Base-by-base conservation (phyloP, 2,329 filamentous ascomycete genomes). In the Aciculosporium take region DNA sequence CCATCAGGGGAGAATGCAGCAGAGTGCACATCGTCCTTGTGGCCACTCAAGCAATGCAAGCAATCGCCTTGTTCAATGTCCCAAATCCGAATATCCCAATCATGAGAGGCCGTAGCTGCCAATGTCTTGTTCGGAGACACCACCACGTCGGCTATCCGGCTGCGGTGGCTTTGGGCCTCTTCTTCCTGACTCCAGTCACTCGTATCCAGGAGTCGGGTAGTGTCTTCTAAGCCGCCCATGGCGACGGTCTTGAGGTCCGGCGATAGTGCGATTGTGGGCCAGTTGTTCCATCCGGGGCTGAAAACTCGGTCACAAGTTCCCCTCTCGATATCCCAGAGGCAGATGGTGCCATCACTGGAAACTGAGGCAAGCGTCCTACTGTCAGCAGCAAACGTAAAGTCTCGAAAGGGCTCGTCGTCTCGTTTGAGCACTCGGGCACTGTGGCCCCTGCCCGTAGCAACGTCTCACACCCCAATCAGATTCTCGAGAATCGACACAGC, bases 201-300 rank as follows among this genome's bases (percentile, higher is more conserved):
- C 21, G 38, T 41, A n/a, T 39, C 40, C 15, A 46, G 41, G n/a
- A 46, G 34, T 31, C 44, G 44, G 17, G 41, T 43, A 3, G 44
- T 46, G 15, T 43, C 37, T 29, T 46, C 44, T 23, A 43, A 27
- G 33, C 44, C 44, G 20, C 37, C 40, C 44, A 46, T 46, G 41
- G 44, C 44, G 18, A 46, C 25, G 18, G 38, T 43, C 33, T 33
- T 43, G 33, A 43, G 41, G 20, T 46, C 44, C 20, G 44, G 44
- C 7, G 44, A 46, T 9, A 46, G 25, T n/a, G 44, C 44, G 25
- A 46, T 46, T 9, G 38, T 46, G 29, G 44, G 44, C 44, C 44
- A 46, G 27, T 46, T 46, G 30, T 41, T 46, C 44, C 44, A 46
- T 27, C 44, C 44, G 13, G 44, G 44, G 27, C 44, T 46, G 25